Evolutionary conservation across 1,284 basidiomycete species (phyloP), one percentile per base, ranked within the genome.

Genomic region (Cronartium quercuum): DNA sequence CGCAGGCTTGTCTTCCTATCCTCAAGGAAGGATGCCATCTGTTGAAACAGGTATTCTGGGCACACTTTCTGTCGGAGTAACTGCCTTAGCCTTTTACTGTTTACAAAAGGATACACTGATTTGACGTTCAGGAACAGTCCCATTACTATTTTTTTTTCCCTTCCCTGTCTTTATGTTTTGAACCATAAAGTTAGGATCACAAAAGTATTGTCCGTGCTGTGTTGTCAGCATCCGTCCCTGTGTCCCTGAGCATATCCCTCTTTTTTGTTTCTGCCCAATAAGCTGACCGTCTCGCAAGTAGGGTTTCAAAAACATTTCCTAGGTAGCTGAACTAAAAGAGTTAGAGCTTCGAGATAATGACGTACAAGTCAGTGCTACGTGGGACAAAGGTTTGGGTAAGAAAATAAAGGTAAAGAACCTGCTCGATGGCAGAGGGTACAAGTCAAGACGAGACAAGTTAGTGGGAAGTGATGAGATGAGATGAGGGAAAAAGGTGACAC

Each of bases 91-190:
- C 40, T n/a, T 3, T 10, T 51, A 10, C 12, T 9, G 21, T 51
- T 5, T 18, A 66, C 65, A 4, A 44, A 66, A 12, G 41, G 42
- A 44, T 7, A 66, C 18, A 44, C 40, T 6, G 15, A 47, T 29
- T 51, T 51, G 7, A 66, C 40, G 55, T 66, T 44, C 15, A 66
- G 35, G 12, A 55, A 66, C n/a, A 66, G n/a, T 29, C 41, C 65
- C 4, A 3, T 18, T 13, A 66, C 65, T 15, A 47, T 29, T 34
- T 66, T 66, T 12, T 41, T 41, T 7, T 40, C 35, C 7, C 63
- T 3, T 41, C 63, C 40, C 38, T 65, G 21, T 21, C n/a, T 34
- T 7, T 65, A 15, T 4, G 37, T 41, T n/a, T n/a, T n/a, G n/a
- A n/a, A n/a, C 63, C 63, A 65, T 5, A n/a, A n/a, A 13, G n/a